Base-by-base conservation (phyloP, 2,329 filamentous ascomycete species). In the Sclerotinia nivalis region DNA sequence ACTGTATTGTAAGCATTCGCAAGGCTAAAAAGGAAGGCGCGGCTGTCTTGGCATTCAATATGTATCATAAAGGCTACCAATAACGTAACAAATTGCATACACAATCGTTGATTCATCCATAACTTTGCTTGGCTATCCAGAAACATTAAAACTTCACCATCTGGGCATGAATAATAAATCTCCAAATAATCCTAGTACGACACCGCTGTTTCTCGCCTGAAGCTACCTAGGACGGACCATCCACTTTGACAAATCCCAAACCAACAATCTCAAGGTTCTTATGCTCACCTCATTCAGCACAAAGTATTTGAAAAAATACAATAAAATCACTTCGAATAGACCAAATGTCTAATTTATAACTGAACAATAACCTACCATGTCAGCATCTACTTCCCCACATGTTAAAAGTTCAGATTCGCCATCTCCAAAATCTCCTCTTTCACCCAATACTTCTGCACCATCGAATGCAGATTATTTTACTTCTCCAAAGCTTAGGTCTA, bases 401-500 rank as follows among this genome's bases (percentile, higher is more conserved):
- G 47, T 25, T 37, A 68, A 52, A 52, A 43, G 52, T 25, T 28
- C 61, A 37, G 67, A 69, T 59, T 72, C 72, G 55, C 68, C 69
- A 56, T 69, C 61, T 47, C 55, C 73, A 60, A 72, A 68, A 50
- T 71, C 74, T 34, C 73, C 75, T 18, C 61, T 74, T 56, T 75
- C 73, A 50, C 74, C 76, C 13, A 70, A 74, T 60, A 71, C 66
- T 18, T 52, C 74, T 25, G 52, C 71, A n/a, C 65, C 50, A 52
- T 65, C 60, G 13, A 69, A 49, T 34, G 70, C 73, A 12, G 61
- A 58, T 49, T 74, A 71, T 64, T 65, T 76, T 52, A 55, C 64
- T 28, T 71, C 73, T 22, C 73, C 74, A 37, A 75, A 72, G 15
- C 73, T 79, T 1, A 72, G 76, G 60, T 73, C 76, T 18, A 79